These are phyloP conservation scores for Camellia oleifera DNA, from an alignment of 179 eudicot species.

Conservation along the genomic window DNA sequence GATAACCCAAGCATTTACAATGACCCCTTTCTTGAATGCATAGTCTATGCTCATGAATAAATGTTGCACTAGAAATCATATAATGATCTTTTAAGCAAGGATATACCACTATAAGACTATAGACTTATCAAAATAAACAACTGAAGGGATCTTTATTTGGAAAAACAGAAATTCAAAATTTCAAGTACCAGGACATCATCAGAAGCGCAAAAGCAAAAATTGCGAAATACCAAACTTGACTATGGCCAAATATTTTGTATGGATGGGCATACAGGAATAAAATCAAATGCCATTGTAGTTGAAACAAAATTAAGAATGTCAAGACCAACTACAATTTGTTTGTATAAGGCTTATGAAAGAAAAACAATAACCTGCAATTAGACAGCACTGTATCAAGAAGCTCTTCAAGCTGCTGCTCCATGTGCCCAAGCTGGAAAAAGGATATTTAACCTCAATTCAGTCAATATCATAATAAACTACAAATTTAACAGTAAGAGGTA, in stretches of 20 bases:
- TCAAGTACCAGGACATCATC: background rate
- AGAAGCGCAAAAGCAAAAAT: background rate
- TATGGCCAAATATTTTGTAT: background rate
- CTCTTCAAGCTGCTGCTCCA: constrained; percentile 72
- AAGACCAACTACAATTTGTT: background rate
- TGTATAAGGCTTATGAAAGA: background rate
- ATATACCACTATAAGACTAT: background rate
- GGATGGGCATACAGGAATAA: background rate
- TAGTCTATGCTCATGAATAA: background rate
- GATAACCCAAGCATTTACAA: too few relatives aligned
- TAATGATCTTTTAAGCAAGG: background rate
- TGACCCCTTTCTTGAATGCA: too few relatives aligned
- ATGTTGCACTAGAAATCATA: background rate
- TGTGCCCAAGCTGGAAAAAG: constrained; percentile 51
- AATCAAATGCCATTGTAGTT: background rate
- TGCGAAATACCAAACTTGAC: background rate
- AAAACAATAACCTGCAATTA: constrained; percentile 51
- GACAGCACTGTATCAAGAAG: constrained; percentile 45
- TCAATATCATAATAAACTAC: background rate
- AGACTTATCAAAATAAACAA: background rate
- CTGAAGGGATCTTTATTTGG: background rate
- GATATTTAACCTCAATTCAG: constrained; percentile 7
- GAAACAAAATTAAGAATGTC: background rate
- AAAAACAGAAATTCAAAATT: background rate
- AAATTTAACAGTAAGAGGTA: background rate